Evolutionary conservation across 257 asterid species (phyloP).

Genomic region (Nyctanthes arbortristis): DNA sequence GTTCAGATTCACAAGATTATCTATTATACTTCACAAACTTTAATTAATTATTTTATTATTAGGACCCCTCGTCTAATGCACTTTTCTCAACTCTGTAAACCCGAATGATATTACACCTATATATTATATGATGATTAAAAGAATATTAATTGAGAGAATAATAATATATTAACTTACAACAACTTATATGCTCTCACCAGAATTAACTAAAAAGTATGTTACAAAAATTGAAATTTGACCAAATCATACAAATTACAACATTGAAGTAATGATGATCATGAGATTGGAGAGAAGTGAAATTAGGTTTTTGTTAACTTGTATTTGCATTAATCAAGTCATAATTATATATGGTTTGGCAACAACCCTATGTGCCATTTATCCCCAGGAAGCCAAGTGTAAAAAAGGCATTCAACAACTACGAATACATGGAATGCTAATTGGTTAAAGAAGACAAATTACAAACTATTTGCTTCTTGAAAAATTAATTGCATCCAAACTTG

Average conservation of each 20-base stretch:
- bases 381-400: constrained; percentile 26
- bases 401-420: too few species aligned
- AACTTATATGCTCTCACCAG: too few species aligned
- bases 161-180: too few species aligned
- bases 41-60: too few species aligned
- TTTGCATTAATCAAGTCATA: background rate
- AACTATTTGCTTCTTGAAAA: constrained; percentile 4
- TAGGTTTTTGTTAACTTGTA: background rate
- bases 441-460: constrained; percentile 18
- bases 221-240: too few species aligned
- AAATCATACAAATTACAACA: too few species aligned
- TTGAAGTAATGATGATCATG: constrained; percentile 18
- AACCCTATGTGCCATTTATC: constrained; percentile 7
- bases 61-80: constrained; percentile 16
- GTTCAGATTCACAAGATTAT: constrained; percentile 37
- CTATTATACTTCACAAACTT: constrained; percentile 2
- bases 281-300: background rate
- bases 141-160: too few species aligned
- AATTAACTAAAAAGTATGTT: too few species aligned
- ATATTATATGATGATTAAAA: too few species aligned
- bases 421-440: too few species aligned
- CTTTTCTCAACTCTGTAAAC: too few species aligned
- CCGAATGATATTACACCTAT: too few species aligned
- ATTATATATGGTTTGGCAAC: constrained; percentile 7
- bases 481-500: background rate